Conservation (phyloP, 192 early-diverging fungal genomes). For the Coemansia sp. region DNA sequence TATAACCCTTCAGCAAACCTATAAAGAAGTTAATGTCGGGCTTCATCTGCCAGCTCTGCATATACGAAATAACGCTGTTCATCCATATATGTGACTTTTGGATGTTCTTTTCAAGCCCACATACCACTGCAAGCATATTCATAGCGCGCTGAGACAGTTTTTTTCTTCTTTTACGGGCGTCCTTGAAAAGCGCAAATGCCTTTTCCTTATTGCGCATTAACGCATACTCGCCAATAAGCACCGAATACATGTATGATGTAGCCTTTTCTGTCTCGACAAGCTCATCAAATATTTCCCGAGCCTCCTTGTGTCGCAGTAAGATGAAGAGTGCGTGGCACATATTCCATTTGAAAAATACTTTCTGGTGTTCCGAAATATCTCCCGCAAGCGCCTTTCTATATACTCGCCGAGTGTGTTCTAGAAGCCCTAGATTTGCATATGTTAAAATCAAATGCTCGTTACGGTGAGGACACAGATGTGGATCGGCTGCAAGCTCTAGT, state of each 20-base stretch:
- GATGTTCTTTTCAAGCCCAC: constrained; percentile 15
- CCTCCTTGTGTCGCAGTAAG: constrained; percentile 32
- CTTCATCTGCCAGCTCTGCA: constrained; percentile 32
- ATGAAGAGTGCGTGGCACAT: constrained; percentile 35
- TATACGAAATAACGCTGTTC: constrained; percentile 17
- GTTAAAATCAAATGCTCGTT: constrained; percentile 10
- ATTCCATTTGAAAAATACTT: constrained; percentile 21
- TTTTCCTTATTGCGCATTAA: constrained; percentile 15
- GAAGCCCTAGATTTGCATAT: constrained; percentile 37
- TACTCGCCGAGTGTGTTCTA: constrained; percentile 30
- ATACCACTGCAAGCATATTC: constrained; percentile 20
- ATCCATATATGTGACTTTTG: constrained; percentile 13
- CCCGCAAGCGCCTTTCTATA: constrained; percentile 8
- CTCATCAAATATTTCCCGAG: constrained; percentile 26
- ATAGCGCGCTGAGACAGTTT: background rate
- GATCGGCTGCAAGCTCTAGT: constrained; percentile 14
- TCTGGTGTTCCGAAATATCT: background rate
- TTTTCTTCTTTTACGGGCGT: constrained; percentile 9
- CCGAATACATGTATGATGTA: constrained; percentile 16
- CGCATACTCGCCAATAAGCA: constrained; percentile 29
- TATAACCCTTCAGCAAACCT: constrained; percentile 34
- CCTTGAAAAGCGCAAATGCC: constrained; percentile 36
- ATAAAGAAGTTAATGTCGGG: constrained; percentile 26
- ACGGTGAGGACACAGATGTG: constrained; percentile 8
- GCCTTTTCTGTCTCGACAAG: constrained; percentile 13